These are phyloP conservation scores for Quambalaria eucalypti DNA, from an alignment of 1,284 basidiomycete species.

Conservation along the genomic window DNA sequence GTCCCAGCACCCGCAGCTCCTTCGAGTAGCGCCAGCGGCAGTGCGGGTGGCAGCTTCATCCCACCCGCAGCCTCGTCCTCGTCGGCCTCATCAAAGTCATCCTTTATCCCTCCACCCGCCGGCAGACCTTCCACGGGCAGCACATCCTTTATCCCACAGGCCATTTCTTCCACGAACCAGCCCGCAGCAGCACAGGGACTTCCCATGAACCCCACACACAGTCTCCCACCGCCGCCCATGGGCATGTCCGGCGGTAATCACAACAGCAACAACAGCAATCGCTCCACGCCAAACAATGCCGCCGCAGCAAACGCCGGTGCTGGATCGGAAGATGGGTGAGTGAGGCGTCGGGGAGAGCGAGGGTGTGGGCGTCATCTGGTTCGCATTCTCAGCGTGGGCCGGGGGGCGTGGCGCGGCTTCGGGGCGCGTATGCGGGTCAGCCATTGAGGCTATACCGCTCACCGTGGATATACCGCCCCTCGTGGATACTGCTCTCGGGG, in stretches of 20 bases:
- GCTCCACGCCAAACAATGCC: not conserved
- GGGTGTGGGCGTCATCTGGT: too few species aligned
- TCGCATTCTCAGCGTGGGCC: too few species aligned
- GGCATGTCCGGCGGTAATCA: not conserved
- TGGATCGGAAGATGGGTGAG: too few species aligned
- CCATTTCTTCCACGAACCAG: not conserved
- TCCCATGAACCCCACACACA: too few species aligned
- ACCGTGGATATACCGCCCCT: too few species aligned
- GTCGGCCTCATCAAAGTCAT: not conserved
- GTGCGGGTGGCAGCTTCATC: slow-evolving; percentile 3
- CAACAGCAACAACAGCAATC: not conserved
- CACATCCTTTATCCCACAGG: not conserved
- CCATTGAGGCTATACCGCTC: too few species aligned
- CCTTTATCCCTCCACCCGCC: slow-evolving; percentile 3
- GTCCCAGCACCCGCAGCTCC: too few species aligned
- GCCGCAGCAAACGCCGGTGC: not conserved
- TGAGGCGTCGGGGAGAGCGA: too few species aligned
- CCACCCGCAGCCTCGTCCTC: not conserved
- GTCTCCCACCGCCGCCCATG: not conserved
- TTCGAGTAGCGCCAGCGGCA: not conserved
- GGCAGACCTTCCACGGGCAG: not conserved
- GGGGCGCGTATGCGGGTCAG: too few species aligned
- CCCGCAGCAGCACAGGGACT: not conserved
- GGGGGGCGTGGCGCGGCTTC: slow-evolving; percentile 20
- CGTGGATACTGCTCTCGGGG: too few species aligned